Conservation (phyloP, 208 protist genomes). For the Vickermania spadyakhi region DNA sequence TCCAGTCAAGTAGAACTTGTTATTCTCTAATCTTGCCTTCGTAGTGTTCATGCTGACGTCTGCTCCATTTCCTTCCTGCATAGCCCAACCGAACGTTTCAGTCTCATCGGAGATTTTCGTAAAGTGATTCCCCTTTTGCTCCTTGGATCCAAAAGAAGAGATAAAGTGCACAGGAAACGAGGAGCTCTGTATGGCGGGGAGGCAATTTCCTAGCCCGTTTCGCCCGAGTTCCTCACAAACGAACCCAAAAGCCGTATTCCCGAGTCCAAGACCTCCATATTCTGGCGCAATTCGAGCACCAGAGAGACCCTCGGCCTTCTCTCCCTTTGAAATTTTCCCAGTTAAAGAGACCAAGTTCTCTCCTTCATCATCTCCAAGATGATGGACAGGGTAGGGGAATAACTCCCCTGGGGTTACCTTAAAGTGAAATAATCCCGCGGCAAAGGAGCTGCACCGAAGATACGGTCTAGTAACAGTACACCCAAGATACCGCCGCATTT, state of each 20-base stretch:
- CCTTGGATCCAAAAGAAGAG: conserved; percentile 50
- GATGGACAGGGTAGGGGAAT: conserved; percentile 68
- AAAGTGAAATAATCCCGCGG: conserved; percentile 76
- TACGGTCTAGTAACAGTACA: conserved; percentile 9
- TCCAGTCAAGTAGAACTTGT: conserved; percentile 46
- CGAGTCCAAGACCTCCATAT: conserved; percentile 75
- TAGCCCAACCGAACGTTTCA: conserved; percentile 71
- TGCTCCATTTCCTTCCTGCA: conserved; percentile 48
- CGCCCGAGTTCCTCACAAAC: conserved; percentile 69
- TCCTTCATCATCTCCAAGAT: conserved; percentile 60
- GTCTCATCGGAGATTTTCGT: conserved; percentile 80
- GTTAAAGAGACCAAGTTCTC: conserved; percentile 71
- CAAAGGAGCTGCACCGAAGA: conserved; percentile 50
- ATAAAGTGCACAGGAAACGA: conserved; percentile 58
- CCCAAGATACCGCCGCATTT: conserved; percentile 33
- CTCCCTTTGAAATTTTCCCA: conserved; percentile 51
- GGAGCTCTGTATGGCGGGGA: conserved; percentile 54
- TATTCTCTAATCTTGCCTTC: conserved; percentile 21
- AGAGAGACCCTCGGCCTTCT: conserved; percentile 47
- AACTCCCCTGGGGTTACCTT: conserved; percentile 61
- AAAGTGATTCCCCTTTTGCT: conserved; percentile 78
- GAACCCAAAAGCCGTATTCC: conserved; percentile 70
- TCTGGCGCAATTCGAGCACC: conserved; percentile 67
- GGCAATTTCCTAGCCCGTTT: conserved; percentile 29
- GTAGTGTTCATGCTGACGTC: conserved; percentile 82